phyloP scores from a whole-genome alignment of 2,329 filamentous ascomycete genomes.

The Fusarium sp. region DNA sequence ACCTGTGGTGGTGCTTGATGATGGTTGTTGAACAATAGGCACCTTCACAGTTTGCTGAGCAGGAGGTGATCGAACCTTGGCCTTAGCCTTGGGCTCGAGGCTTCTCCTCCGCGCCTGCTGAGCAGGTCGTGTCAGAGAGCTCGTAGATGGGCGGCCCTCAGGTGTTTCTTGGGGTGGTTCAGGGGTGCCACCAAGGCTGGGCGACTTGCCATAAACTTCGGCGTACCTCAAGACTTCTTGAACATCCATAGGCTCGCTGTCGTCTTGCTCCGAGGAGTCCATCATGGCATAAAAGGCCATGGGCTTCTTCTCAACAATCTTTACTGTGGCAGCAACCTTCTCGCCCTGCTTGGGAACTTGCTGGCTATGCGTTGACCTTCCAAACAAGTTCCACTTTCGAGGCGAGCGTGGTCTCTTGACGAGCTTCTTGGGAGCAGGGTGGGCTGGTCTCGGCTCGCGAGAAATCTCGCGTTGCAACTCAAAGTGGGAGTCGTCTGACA shows the following conservation, averaged over 20 bases:
- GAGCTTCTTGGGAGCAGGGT: constrained; percentile 63
- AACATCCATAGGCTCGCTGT: constrained; percentile 55
- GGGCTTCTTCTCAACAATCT: constrained; percentile 62
- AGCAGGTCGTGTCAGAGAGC: constrained; percentile 18
- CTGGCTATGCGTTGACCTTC: constrained; percentile 62
- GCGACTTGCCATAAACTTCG: constrained; percentile 50
- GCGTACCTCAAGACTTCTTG: constrained; percentile 65
- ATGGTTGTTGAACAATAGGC: constrained; percentile 6
- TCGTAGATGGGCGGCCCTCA: constrained; percentile 26
- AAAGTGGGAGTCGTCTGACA: constrained; percentile 67
- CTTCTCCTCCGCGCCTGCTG: constrained; percentile 7
- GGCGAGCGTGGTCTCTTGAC: constrained; percentile 67
- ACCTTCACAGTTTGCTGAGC: constrained; percentile 17
- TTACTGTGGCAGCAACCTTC: constrained; percentile 62
- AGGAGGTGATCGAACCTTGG: constrained; percentile 19
- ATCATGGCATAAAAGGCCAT: constrained; percentile 73
- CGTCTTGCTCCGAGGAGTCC: constrained; percentile 68
- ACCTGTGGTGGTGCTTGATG: constrained; percentile 18
- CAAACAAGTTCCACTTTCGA: constrained; percentile 74
- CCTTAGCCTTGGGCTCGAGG: constrained; percentile 12
- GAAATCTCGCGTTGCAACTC: constrained; percentile 55
- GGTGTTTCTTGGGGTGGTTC: constrained; percentile 28
- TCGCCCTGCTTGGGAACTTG: constrained; percentile 54
- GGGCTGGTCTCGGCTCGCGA: constrained; percentile 46
- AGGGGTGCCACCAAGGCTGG: constrained; percentile 27